These are phyloP conservation scores for Botrytis pseudocinerea DNA, from an alignment of 2,329 filamentous ascomycete species.

Conservation along the genomic window DNA sequence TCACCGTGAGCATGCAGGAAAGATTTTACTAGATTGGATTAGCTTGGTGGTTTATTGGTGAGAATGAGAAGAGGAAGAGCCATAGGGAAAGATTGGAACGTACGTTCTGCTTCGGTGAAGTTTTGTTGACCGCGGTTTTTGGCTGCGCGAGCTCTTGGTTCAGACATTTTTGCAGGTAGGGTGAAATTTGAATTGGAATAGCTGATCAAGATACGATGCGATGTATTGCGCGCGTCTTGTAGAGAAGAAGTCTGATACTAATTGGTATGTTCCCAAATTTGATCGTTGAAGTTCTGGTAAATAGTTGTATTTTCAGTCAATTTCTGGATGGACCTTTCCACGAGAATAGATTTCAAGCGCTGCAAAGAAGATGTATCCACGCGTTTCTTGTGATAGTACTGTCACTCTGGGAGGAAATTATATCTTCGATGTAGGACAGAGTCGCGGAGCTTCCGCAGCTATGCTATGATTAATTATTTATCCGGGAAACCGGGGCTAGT, in stretches of 20 bases:
- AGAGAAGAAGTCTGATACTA: background rate
- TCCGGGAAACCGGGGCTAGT: background rate
- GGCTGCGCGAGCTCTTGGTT: slow-evolving; percentile 73
- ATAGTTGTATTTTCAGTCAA: background rate
- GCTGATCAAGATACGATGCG: background rate
- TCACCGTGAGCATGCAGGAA: slow-evolving; percentile 83
- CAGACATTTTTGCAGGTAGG: slow-evolving; percentile 50
- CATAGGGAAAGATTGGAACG: slow-evolving; percentile 37
- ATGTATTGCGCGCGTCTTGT: background rate
- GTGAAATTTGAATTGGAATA: background rate
- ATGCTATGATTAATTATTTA: background rate
- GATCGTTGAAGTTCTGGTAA: background rate
- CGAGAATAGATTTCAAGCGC: background rate
- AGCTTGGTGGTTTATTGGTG: slow-evolving; percentile 2
- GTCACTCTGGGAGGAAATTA: background rate
- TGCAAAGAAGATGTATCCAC: background rate
- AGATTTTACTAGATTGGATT: slow-evolving; percentile 57
- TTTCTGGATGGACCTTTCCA: no score
- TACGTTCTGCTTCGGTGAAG: slow-evolving; percentile 71
- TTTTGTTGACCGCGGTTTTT: slow-evolving; percentile 84
- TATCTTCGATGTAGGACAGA: background rate
- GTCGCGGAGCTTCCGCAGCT: background rate
- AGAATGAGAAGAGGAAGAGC: background rate
- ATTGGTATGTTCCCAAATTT: background rate
- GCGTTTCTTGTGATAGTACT: background rate